Base-by-base conservation (phyloP, 495 filamentous ascomycete species). In the Schizothecium vesticola region DNA sequence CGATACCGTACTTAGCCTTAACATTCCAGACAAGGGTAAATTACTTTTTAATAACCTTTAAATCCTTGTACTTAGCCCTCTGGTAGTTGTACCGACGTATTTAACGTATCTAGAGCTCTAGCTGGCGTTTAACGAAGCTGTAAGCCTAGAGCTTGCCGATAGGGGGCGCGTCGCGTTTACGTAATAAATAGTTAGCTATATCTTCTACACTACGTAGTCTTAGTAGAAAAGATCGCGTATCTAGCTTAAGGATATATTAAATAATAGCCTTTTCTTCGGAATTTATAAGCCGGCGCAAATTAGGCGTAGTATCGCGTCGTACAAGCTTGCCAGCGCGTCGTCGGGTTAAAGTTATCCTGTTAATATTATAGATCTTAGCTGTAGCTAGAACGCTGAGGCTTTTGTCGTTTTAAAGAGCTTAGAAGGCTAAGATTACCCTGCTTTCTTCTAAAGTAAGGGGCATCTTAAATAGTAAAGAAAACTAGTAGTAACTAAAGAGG, bases 51-150 rank as follows among this genome's bases (percentile, higher is more conserved):
- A 63, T 63, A 55, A 63, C 22, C 61, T 63, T 63, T 25, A n/a
- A 29, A 63, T 63, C 61, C 24, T 63, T 6, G 5, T 22, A 33
- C 43, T 63, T 63, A 22, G 61, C 61, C 61, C 31, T 63, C 31
- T 63, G 31, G 61, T 63, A 63, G 31, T 61, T 28, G 28, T 61
- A 61, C 28, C 23, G 26, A 59, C 21, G 22, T n/a, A n/a, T 11
- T 59, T 11, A 59, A 59, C 21, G 21, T 22, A n/a, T 61, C 28
- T 28, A 19, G 28, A 61, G 59, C 26, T 61, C 28, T 61, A 28
- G 28, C 28, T 61, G 23, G 28, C 59, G 59, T 31, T 61, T 61
- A 33, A 61, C 28, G 10, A 61, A 61, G 26, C 31, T 61, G 28
- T 61, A 33, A 19, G 59, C 59, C 26, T 21, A 61, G 26, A 12